Evolutionary conservation across 257 asterid genomes (phyloP).

Genomic region (Hygrophila difformis): DNA sequence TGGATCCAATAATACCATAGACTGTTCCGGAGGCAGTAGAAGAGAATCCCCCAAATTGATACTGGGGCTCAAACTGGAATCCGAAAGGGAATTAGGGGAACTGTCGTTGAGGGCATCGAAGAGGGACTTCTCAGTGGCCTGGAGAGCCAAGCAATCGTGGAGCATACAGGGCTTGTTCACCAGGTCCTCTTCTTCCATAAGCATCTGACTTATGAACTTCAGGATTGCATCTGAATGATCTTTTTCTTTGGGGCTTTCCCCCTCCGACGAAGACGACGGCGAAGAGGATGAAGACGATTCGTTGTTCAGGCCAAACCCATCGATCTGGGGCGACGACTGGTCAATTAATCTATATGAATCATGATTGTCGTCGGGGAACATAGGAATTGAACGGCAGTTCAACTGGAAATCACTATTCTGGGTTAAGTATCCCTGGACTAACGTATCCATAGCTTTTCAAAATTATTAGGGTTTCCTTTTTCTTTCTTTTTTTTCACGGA

Average conservation of each 20-base stretch:
- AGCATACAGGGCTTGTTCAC: conserved; percentile 62
- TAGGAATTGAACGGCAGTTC: no score
- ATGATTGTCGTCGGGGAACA: no score
- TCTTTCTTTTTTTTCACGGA: no score
- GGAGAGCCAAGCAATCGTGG: conserved; percentile 56
- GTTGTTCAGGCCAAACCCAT: no score
- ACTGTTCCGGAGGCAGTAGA: background rate
- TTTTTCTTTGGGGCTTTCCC: conserved; percentile 16
- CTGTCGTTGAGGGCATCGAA: conserved; percentile 42
- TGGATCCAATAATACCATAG: background rate
- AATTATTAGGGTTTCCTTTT: no score
- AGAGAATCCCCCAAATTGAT: conserved; percentile 2
- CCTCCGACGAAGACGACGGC: conserved; percentile 27
- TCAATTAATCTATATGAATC: no score
- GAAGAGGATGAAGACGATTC: no score
- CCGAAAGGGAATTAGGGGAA: conserved; percentile 15
- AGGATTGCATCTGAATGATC: conserved; percentile 48
- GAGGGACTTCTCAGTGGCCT: conserved; percentile 67
- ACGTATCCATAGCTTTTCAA: no score
- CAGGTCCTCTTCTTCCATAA: conserved; percentile 70
- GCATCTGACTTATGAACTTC: conserved; percentile 50
- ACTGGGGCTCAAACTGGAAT: conserved; percentile 14
- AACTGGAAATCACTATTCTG: no score
- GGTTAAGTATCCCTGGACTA: no score
- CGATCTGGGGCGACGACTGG: no score